phyloP scores from a whole-genome alignment of 345 rosid genomes.

The Rubroshorea leprosula region DNA sequence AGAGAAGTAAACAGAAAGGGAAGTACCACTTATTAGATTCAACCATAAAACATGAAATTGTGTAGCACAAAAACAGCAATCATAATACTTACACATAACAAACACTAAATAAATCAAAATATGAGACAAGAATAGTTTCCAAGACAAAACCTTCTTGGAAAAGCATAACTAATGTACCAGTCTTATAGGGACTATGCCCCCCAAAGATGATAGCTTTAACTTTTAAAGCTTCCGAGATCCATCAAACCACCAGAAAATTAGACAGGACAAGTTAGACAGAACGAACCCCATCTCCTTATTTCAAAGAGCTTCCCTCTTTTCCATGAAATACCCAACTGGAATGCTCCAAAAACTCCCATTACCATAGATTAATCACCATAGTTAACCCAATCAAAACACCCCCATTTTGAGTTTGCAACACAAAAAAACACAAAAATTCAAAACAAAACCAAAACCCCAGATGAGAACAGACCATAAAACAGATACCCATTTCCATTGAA shows the following conservation, averaged over 20 bases:
- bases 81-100: neutral
- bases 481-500: slow-evolving; percentile 26
- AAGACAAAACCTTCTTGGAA: slow-evolving; percentile 13
- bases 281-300: slow-evolving; percentile 1
- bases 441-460: slow-evolving; percentile 4
- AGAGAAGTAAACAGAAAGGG: neutral
- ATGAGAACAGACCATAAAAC: slow-evolving; percentile 3
- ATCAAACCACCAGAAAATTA: slow-evolving; percentile 15
- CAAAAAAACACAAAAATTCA: slow-evolving; percentile 14
- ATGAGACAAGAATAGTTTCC: slow-evolving; percentile 14
- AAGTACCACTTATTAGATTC: neutral
- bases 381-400: slow-evolving; percentile 9
- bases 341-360: slow-evolving; percentile 12
- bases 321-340: slow-evolving; percentile 14
- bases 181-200: too few species aligned
- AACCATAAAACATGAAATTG: too few species aligned
- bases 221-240: neutral
- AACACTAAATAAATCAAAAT: slow-evolving; percentile 14
- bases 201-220: neutral
- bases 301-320: neutral
- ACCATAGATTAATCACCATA: slow-evolving; percentile 6
- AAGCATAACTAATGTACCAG: slow-evolving; percentile 11
- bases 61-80: too few species aligned
- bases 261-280: slow-evolving; percentile 15
- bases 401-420: slow-evolving; percentile 10